Evolutionary conservation across 345 rosid genomes (phyloP).

Genomic region (Corchorus olitorius): DNA sequence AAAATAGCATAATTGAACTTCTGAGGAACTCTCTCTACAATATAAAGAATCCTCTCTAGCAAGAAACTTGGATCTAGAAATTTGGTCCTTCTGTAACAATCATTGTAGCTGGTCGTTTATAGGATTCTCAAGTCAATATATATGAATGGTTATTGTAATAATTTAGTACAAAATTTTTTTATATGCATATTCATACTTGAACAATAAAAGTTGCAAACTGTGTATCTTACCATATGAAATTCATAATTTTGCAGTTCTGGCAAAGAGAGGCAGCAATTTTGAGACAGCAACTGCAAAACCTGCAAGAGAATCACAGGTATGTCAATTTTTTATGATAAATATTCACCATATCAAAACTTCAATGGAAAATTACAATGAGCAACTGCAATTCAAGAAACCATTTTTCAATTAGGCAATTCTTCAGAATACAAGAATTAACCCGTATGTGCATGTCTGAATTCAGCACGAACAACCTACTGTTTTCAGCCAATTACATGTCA

Average conservation of each 20-base stretch:
- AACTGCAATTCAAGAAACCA: neutral
- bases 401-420: neutral
- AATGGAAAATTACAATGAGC: neutral
- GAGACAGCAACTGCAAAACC: conserved; percentile 68
- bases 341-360: neutral
- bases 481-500: neutral
- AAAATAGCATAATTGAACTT: neutral
- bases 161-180: neutral
- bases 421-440: conserved; percentile 5
- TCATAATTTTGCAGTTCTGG: conserved; percentile 65
- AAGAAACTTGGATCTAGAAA: neutral
- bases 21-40: neutral
- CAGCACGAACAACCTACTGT: neutral
- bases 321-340: conserved; percentile 16
- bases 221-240: neutral
- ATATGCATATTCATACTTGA: neutral
- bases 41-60: neutral
- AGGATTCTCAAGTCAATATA: neutral
- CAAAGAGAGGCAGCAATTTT: conserved; percentile 73
- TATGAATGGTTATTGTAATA: neutral
- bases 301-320: conserved; percentile 85
- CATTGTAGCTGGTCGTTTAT: neutral
- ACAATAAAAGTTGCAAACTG: neutral
- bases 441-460: neutral
- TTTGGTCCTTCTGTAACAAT: neutral